phyloP scores from a whole-genome alignment of 2,329 filamentous ascomycete species.

The Graphilbum ipis-grandicollis region DNA sequence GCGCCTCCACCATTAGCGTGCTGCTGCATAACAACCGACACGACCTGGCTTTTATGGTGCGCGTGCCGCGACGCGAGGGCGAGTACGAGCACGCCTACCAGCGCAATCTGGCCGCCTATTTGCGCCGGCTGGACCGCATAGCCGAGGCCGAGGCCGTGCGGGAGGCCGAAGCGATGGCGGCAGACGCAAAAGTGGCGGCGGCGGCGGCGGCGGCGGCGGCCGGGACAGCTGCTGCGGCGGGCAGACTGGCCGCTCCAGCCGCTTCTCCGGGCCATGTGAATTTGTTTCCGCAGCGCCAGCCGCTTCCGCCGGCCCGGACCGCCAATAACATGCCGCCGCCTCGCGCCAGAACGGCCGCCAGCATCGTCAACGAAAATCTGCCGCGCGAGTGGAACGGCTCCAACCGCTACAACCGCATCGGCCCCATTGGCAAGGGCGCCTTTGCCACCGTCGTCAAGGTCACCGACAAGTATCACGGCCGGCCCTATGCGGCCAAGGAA shows the following conservation, averaged over 20 bases:
- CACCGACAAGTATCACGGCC: conserved; percentile 68
- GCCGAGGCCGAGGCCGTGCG: conserved; percentile 16
- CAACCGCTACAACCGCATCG: conserved; percentile 65
- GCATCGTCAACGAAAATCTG: conserved; percentile 13
- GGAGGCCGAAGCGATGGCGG: no score
- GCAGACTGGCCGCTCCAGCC: no score
- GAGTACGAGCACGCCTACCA: conserved; percentile 46
- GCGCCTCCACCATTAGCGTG: conserved; percentile 58
- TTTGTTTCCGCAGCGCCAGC: conserved; percentile 11
- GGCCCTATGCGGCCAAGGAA: conserved; percentile 81
- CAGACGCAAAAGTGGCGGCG: no score
- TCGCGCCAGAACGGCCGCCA: conserved; percentile 10
- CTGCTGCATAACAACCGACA: conserved; percentile 29
- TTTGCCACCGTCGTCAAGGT: conserved; percentile 90
- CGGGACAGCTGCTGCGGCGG: no score
- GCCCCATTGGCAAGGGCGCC: conserved; percentile 75
- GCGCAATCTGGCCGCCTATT: conserved; percentile 51
- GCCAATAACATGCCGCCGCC: conserved; percentile 6
- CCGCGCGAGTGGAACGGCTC: conserved; percentile 68
- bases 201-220: no score
- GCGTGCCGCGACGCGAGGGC: conserved; percentile 62
- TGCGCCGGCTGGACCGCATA: conserved; percentile 21
- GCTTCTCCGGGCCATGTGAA: conserved; percentile 25
- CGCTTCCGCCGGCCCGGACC: neutral
- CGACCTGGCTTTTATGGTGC: conserved; percentile 69